Conservation (phyloP, 495 filamentous ascomycete genomes). For the Neurospora sp. region DNA sequence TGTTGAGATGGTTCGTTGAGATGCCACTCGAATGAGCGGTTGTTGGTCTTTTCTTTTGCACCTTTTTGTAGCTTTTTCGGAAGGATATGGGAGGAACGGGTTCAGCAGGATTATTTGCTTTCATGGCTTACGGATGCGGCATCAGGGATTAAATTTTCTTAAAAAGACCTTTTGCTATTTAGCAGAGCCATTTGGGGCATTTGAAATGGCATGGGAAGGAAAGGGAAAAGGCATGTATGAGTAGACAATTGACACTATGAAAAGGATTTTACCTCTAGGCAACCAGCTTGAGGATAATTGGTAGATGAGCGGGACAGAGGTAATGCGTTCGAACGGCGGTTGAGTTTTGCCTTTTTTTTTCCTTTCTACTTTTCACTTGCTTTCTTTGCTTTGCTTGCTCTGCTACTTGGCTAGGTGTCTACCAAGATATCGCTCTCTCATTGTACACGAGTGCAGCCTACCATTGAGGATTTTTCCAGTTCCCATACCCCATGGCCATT, state of each 20-base stretch:
- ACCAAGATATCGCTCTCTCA: too few species aligned
- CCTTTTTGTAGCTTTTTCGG: neutral
- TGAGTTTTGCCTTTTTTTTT: neutral
- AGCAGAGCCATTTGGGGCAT: neutral
- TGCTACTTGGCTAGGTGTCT: too few species aligned
- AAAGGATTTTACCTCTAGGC: neutral
- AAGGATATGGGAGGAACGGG: neutral
- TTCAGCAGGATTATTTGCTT: neutral
- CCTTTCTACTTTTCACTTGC: too few species aligned
- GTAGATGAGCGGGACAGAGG: neutral
- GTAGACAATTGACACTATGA: neutral
- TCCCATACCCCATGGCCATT: too few species aligned
- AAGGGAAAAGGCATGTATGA: neutral
- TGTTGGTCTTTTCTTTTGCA: neutral
- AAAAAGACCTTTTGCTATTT: neutral
- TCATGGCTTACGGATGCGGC: neutral
- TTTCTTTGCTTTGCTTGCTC: neutral
- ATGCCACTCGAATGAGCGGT: neutral
- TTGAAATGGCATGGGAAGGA: neutral
- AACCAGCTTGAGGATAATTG: neutral
- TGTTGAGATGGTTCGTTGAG: neutral
- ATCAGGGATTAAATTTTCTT: neutral
- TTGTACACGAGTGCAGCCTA: too few species aligned
- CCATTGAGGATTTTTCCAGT: too few species aligned
- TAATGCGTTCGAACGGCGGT: neutral